Evolutionary conservation across 2,329 filamentous ascomycete genomes (phyloP).

Genomic region (Phoma herbarum): DNA sequence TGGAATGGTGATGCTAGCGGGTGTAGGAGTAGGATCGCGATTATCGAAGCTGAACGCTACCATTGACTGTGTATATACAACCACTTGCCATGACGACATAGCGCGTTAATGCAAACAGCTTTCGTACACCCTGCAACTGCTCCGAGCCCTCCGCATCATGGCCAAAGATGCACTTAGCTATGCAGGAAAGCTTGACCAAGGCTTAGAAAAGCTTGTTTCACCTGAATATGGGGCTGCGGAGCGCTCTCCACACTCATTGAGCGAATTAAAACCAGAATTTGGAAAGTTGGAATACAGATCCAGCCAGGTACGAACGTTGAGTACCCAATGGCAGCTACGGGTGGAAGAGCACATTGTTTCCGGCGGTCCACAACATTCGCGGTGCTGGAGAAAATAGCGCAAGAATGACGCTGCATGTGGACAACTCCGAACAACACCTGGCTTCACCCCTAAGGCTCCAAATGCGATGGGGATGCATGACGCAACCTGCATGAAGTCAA

Average conservation of each 20-base stretch:
- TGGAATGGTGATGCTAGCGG: not conserved
- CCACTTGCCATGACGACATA: slow-evolving; percentile 18
- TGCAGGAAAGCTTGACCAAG: slow-evolving; percentile 39
- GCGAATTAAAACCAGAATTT: not conserved
- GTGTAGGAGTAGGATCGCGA: not conserved
- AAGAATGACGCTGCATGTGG: slow-evolving; percentile 16
- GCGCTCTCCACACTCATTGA: slow-evolving; percentile 3
- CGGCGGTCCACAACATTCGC: slow-evolving; percentile 12
- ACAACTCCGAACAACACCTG: not conserved
- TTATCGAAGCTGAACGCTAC: not conserved
- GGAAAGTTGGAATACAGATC: not conserved
- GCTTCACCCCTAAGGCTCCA: not conserved
- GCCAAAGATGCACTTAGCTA: slow-evolving; percentile 10
- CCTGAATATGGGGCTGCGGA: slow-evolving; percentile 5
- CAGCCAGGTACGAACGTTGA: not conserved
- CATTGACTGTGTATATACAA: slow-evolving; percentile 13
- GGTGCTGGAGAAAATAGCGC: slow-evolving; percentile 19
- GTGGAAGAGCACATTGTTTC: slow-evolving; percentile 8
- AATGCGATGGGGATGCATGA: slow-evolving; percentile 1
- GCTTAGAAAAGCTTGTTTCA: slow-evolving; percentile 43
- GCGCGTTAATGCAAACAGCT: slow-evolving; percentile 3
- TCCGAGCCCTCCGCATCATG: slow-evolving; percentile 15
- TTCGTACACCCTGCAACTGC: slow-evolving; percentile 1
- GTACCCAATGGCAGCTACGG: slow-evolving; percentile 3
- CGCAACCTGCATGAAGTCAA: not conserved